These are phyloP conservation scores for Marchantia paleacea DNA, from an alignment of 225 moss, liverwort and hornwort species.

Conservation along the genomic window DNA sequence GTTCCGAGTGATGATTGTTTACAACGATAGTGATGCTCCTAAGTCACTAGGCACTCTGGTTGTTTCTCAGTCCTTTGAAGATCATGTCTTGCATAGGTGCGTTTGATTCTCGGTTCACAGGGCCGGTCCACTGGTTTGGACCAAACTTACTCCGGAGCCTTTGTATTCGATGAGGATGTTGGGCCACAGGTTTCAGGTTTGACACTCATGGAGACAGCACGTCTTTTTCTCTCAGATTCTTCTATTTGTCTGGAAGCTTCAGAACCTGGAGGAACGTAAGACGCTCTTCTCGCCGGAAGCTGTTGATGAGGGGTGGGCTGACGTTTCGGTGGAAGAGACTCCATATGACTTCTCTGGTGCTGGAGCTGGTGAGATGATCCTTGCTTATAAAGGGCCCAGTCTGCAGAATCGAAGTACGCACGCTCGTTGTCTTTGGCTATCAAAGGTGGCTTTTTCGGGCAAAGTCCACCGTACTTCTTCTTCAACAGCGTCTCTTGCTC, in stretches of 20 bases:
- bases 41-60: too few species aligned
- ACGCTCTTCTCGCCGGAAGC: conserved; percentile 40
- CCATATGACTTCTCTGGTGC: conserved; percentile 15
- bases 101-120: not conserved
- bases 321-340: conserved; percentile 45
- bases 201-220: conserved; percentile 9
- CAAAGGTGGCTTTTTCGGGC: conserved; percentile 93
- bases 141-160: not conserved
- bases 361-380: conserved; percentile 23
- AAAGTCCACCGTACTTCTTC: conserved; percentile 90
- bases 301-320: conserved; percentile 47
- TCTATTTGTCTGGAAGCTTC: conserved; percentile 20
- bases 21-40: too few species aligned
- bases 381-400: conserved; percentile 98
- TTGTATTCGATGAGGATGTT: not conserved
- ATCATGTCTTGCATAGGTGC: not conserved
- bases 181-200: not conserved
- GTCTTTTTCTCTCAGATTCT: conserved; percentile 24
- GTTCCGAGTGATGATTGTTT: too few species aligned
- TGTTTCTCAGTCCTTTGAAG: too few species aligned
- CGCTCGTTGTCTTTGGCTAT: conserved; percentile 93
- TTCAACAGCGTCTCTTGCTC: conserved; percentile 75
- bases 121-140: not conserved
- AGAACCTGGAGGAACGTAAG: conserved; percentile 35
- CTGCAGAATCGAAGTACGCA: conserved; percentile 95